Percentiles rank a stretch among this genome's conserved stretches.
Conservation (phyloP, 306 rosid species). For the Quercus agrifolia region DNA sequence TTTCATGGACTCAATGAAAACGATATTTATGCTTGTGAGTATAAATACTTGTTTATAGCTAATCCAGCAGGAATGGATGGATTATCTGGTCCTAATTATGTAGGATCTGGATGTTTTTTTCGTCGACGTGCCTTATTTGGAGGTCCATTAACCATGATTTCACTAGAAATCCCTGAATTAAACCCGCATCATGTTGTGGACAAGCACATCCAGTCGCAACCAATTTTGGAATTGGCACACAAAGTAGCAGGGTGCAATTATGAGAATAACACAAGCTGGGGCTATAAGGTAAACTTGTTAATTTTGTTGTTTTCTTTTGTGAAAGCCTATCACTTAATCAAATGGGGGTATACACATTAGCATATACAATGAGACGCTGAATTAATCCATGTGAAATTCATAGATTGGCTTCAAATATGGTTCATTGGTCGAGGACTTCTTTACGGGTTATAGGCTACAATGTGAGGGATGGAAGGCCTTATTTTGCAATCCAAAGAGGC, state of each 20-base stretch:
- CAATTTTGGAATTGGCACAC: conserved; percentile 24
- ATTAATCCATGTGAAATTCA: too few relatives aligned
- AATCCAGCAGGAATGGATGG: conserved; percentile 34
- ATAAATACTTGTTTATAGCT: background rate
- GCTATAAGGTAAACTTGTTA: conserved; percentile 28
- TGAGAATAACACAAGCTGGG: conserved; percentile 37
- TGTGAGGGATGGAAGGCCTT: conserved; percentile 37
- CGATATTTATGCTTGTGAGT: conserved; percentile 28
- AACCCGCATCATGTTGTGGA: conserved; percentile 19
- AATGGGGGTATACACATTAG: too few relatives aligned
- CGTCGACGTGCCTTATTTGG: conserved; percentile 35
- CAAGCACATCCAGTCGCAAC: conserved; percentile 16
- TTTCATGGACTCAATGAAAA: conserved; percentile 26
- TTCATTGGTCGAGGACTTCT: conserved; percentile 35
- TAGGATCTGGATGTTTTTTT: conserved; percentile 43
- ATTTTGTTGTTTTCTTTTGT: too few relatives aligned
- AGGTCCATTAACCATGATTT: conserved; percentile 16
- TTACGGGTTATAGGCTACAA: conserved; percentile 18
- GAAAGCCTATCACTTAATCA: too few relatives aligned
- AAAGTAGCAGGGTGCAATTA: conserved; percentile 33
- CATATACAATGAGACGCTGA: too few relatives aligned
- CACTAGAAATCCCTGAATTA: conserved; percentile 17
- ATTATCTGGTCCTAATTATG: conserved; percentile 20
- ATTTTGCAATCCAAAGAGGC: conserved; percentile 38
- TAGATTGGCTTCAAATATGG: conserved; percentile 45